A percentile compares a stretch with the other conserved stretches of the same genome.
Conservation (phyloP, 306 rosid genomes). For the Inga oerstediana region DNA sequence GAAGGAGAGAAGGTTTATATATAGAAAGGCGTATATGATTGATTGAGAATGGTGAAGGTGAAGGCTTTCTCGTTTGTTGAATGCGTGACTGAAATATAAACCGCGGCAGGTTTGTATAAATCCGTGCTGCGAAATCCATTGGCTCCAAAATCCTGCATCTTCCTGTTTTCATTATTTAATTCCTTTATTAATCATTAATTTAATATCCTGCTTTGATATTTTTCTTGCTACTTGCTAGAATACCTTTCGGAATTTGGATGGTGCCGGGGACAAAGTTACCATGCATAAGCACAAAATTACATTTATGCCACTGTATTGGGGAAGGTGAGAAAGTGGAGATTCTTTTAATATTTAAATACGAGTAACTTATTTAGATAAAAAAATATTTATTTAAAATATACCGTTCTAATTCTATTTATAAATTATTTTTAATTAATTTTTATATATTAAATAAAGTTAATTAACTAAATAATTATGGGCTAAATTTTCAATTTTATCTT, state of each 20-base stretch:
- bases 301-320: background rate
- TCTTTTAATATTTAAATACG: too few species aligned
- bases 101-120: slow-evolving; percentile 46
- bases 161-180: background rate
- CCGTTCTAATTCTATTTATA: too few species aligned
- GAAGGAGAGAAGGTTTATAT: slow-evolving; percentile 26
- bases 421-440: too few species aligned
- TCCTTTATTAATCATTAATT: background rate
- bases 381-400: too few species aligned
- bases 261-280: background rate
- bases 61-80: background rate
- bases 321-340: background rate
- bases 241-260: background rate
- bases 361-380: too few species aligned
- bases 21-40: background rate
- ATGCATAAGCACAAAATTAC: background rate
- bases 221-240: background rate
- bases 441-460: too few species aligned
- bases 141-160: slow-evolving; percentile 61
- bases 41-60: background rate
- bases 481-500: too few species aligned
- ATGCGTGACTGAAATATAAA: slow-evolving; percentile 30
- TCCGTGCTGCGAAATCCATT: slow-evolving; percentile 67
- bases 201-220: background rate
- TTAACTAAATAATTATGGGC: too few species aligned